Evolutionary conservation across 164 flowering plant species (phyloP).

Genomic region (Macadamia tetraphylla): DNA sequence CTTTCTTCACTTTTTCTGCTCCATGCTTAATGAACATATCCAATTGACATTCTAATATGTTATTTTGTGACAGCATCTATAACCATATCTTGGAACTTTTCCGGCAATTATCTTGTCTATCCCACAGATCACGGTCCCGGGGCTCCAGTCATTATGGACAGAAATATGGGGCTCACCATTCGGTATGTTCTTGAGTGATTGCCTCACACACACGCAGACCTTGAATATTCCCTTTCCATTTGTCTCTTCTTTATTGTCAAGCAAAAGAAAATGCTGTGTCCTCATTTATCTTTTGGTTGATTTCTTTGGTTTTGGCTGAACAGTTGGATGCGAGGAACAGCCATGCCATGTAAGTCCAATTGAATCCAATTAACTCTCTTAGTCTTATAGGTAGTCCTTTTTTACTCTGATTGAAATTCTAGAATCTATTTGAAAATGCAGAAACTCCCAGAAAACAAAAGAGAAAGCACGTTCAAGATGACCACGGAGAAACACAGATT

Average conservation of each 20-base stretch:
- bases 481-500: neutral
- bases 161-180: slow-evolving; percentile 13
- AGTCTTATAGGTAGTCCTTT: neutral
- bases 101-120: slow-evolving; percentile 22
- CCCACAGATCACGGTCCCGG: slow-evolving; percentile 17
- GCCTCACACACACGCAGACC: too few relatives aligned
- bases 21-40: neutral
- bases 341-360: neutral
- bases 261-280: too few relatives aligned
- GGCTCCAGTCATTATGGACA: slow-evolving; percentile 18
- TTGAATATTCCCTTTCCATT: too few relatives aligned
- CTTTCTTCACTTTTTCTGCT: neutral
- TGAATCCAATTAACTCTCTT: too few relatives aligned
- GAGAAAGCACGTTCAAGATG: neutral
- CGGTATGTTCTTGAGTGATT: slow-evolving; percentile 22
- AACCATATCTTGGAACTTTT: slow-evolving; percentile 52
- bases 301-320: neutral
- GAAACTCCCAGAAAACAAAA: neutral
- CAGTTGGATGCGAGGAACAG: neutral
- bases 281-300: neutral
- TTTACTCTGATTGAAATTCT: neutral
- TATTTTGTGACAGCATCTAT: slow-evolving; percentile 52
- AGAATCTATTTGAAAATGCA: neutral
- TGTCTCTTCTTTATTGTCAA: too few relatives aligned
- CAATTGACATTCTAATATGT: neutral